Base-by-base conservation (phyloP, 2,329 filamentous ascomycete species). In the Alternaria gaisen region DNA sequence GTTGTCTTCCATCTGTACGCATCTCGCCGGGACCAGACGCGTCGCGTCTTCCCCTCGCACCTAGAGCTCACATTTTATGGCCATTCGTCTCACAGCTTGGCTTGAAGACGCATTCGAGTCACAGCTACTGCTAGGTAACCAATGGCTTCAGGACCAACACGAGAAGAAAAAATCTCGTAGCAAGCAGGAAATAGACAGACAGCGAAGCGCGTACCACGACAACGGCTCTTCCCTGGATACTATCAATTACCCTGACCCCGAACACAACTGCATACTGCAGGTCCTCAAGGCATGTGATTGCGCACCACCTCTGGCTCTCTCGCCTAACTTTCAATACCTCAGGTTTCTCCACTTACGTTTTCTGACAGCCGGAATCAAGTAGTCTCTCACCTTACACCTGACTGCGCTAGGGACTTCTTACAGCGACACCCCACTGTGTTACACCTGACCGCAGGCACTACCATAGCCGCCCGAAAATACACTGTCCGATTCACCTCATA, bases 141-240 rank as follows among this genome's bases (percentile, higher is more conserved):
- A 55, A 42, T 77, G 73, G 72, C 63, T 72, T 16, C 54, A 62
- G n/a, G 58, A 64, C 12, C 63, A 61, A 54, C 44, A 60, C 53
- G 51, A 48, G 34, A 38, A 54, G 16, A 69, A 61, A 47, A 44
- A 46, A 26, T 6, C 53, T 9, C 54, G 56, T 2, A 56, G 56
- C 26, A 66, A 32, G 42, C 42, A 54, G 0, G 47, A 61, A n/a
- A 56, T 52, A 11, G 64, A 67, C 20, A 50, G 47, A 5, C 60
- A 52, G 26, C 74, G 70, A 69, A 69, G 61, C n/a, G 38, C 77
- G 7, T 79, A 72, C 57, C 70, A 74, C 56, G 70, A 78, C 57
- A 74, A 77, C 67, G 76, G 75, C 34, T 77, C 73, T 50, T 73
- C 71, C 38, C 53, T 79, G 4, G 73, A 74, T 52, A 74, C 76